A percentile compares a stretch with the other conserved stretches of the same genome.
Conservation (phyloP, 225 moss, liverwort and hornwort species). For the Bryum argenteum region DNA sequence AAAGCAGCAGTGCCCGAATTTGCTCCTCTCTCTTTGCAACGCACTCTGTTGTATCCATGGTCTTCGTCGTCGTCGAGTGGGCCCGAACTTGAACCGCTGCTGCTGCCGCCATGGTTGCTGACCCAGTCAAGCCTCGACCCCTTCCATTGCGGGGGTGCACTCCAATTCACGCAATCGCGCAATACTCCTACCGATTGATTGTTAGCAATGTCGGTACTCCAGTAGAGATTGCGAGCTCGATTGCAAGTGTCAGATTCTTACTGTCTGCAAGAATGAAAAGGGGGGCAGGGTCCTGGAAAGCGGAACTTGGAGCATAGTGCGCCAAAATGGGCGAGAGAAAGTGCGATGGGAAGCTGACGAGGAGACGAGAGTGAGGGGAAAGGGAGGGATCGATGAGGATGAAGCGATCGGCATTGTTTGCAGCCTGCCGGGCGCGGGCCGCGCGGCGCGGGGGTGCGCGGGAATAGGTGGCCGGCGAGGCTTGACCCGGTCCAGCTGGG, state of each 20-base stretch:
- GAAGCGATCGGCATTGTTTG: not conserved
- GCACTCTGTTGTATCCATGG: too few species aligned
- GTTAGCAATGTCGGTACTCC: not conserved
- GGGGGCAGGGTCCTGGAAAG: too few species aligned
- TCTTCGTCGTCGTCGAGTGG: too few species aligned
- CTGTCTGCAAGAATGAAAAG: not conserved
- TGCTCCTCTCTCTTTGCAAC: not conserved
- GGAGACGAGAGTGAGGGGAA: not conserved
- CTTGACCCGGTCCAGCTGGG: not conserved
- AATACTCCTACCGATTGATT: too few species aligned
- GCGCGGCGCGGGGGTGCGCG: not conserved
- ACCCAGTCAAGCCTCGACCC: too few species aligned
- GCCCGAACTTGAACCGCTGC: too few species aligned
- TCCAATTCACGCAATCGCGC: too few species aligned
- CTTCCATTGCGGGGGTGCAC: too few species aligned
- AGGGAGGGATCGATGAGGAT: not conserved
- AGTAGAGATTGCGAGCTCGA: not conserved
- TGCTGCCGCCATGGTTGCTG: too few species aligned
- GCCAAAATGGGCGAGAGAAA: slow-evolving; percentile 7
- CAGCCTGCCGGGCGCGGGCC: not conserved
- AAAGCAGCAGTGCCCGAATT: not conserved
- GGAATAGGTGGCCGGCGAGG: slow-evolving; percentile 17
- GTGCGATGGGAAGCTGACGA: not conserved
- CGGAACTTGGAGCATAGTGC: not conserved
- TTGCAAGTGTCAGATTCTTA: not conserved